Conservation (phyloP, 2,329 filamentous ascomycete genomes). For the Orbilia blumenaviensis region DNA sequence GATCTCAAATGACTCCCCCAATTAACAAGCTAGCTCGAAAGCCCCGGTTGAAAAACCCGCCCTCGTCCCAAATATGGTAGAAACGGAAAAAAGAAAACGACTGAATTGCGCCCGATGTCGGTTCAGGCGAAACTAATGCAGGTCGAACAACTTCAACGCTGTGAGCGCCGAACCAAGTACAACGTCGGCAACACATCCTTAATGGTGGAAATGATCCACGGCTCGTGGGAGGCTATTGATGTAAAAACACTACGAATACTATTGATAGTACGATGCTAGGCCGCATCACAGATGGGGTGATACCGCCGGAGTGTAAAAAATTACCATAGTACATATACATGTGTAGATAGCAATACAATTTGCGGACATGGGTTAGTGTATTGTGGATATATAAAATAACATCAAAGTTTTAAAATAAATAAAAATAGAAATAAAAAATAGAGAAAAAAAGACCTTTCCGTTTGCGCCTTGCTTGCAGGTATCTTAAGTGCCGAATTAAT, state of each 20-base stretch:
- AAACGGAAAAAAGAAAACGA: not conserved
- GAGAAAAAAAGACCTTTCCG: not conserved
- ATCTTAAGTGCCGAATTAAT: not conserved
- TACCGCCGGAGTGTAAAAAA: not conserved
- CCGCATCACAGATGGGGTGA: too few relatives aligned
- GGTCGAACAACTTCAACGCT: not conserved
- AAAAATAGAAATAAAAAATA: not conserved
- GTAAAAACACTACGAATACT: too few relatives aligned
- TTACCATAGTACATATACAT: not conserved
- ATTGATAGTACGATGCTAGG: too few relatives aligned
- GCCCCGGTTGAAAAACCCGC: not conserved
- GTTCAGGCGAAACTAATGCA: slow-evolving; percentile 7
- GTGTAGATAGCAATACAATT: too few relatives aligned
- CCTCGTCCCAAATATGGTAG: not conserved
- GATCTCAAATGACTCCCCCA: not conserved
- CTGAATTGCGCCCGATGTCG: slow-evolving; percentile 9
- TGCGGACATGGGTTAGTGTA: not conserved
- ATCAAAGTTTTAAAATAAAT: not conserved
- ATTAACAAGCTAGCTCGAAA: too few relatives aligned
- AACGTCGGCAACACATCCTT: slow-evolving; percentile 25
- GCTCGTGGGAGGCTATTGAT: too few relatives aligned
- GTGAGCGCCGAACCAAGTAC: not conserved
- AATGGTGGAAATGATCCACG: not conserved
- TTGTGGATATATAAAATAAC: not conserved
- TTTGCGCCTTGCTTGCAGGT: not conserved